These are phyloP conservation scores for Knufia petricola DNA, from an alignment of 2,329 filamentous ascomycete genomes.

Conservation along the genomic window DNA sequence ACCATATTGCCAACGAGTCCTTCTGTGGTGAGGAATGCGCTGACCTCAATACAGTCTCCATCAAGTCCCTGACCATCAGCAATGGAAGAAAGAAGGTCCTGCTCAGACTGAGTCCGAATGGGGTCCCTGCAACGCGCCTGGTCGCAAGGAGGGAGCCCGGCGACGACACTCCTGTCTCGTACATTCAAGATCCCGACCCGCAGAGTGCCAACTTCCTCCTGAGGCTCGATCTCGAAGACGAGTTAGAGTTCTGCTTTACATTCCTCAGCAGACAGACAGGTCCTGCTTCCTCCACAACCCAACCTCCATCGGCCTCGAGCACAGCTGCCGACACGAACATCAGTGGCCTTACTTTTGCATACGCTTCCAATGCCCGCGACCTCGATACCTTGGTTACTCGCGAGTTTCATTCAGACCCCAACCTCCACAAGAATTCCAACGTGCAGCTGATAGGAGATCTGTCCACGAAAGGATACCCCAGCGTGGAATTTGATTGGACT, in stretches of 20 bases:
- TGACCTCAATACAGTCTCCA: slow-evolving; percentile 55
- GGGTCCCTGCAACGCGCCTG: slow-evolving; percentile 74
- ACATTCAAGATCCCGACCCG: slow-evolving; percentile 78
- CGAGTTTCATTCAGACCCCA: slow-evolving; percentile 94
- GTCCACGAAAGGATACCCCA: slow-evolving; percentile 68
- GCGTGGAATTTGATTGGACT: slow-evolving; percentile 84
- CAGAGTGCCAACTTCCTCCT: slow-evolving; percentile 56
- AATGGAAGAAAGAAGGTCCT: slow-evolving; percentile 70
- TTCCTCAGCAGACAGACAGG: slow-evolving; percentile 61
- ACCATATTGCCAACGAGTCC: slow-evolving; percentile 2
- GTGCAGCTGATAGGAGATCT: slow-evolving; percentile 93
- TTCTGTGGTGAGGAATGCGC: background rate
- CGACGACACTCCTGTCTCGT: slow-evolving; percentile 74
- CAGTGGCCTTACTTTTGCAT: slow-evolving; percentile 83
- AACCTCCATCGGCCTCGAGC: slow-evolving; percentile 39
- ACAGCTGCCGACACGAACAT: slow-evolving; percentile 61
- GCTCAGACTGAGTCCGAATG: slow-evolving; percentile 71
- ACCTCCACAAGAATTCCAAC: slow-evolving; percentile 93
- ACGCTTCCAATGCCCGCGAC: slow-evolving; percentile 74
- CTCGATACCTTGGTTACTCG: slow-evolving; percentile 88
- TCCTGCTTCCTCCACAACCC: slow-evolving; percentile 37
- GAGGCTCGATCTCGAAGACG: slow-evolving; percentile 81
- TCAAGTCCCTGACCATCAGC: slow-evolving; percentile 72
- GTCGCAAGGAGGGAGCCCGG: slow-evolving; percentile 60
- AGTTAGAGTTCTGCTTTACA: slow-evolving; percentile 85